Base-by-base conservation (phyloP, 371 early-diverging fungal species). In the Mortierella sp. region DNA sequence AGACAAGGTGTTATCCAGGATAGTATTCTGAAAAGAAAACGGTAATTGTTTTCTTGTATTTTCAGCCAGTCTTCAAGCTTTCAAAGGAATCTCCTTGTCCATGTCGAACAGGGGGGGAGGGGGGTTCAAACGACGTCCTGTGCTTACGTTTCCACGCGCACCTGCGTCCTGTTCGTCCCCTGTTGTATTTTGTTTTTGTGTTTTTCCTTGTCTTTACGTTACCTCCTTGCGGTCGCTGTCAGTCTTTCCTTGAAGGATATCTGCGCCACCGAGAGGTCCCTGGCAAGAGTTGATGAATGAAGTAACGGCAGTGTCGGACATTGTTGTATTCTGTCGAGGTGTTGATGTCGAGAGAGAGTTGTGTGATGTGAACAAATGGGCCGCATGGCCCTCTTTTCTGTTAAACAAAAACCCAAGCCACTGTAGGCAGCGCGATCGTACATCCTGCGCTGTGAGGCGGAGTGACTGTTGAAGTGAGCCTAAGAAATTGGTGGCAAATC, bases 181-280 rank as follows among this genome's bases (percentile, higher is more conserved):
- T 31, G 61, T 61, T 64, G 51, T 10, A 10, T 37, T 37, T n/a
- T 55, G 59, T 70, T 34, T 40, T 8, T 69, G 8, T 40, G 28
- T 31, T 5, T 64, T 40, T 19, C 21, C n/a, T 37, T 11, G 44
- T 73, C 43, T 34, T 10, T 51, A 16, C 50, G 53, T 59, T 83
- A 83, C 84, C 84, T 83, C 84, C 80, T 80, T 80, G 75, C 80
- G 77, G 46, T 83, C 80, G 51, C 19, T 67, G 31, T 80, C 73
- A 50, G 80, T 80, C 73, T 51, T 80, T 53, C 84, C 84, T 16
- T 75, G 64, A 24, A 83, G 55, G 34, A 74, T 43, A 46, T 77
- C 80, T 1, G 69, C 69, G 26, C 84, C 84, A 5, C 84, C 84
- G 43, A 83, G 71, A 8, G 79, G 72, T n/a, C 84, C 84, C 61